Base-by-base conservation (phyloP, 768 basidiomycete genomes). In the Wakefieldia striispora region DNA sequence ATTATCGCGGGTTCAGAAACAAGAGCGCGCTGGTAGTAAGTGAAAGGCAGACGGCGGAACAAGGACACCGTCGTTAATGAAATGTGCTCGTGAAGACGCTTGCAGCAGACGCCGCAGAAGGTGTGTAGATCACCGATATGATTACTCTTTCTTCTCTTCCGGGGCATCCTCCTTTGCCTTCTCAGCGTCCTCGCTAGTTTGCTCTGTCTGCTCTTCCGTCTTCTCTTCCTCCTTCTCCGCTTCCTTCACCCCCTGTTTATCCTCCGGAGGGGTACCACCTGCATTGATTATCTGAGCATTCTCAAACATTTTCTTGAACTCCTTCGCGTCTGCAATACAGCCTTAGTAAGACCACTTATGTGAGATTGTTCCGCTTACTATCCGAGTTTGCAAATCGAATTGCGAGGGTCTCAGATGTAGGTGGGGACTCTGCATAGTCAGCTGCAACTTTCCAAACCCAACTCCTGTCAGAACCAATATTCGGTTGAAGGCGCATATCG, bases 401-500 rank as follows among this genome's bases (percentile, higher is more conserved):
- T 43, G 97, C 97, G 53, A 99, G 84, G 21, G 97, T 99, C 74
- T 98, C 97, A 19, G 94, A 69, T 39, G 91, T 88, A 20, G 95
- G 83, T 40, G 90, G 92, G 45, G 79, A 76, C 68, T 99, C 97
- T 45, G 95, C 83, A 67, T 90, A 95, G 70, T 99, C 97, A 23
- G 95, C 95, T 45, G 84, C 80, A 45, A 95, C 94, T 70, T 97
- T 95, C 88, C 91, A 98, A 29, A 99, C 95, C 97, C 97, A 98
- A 62, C 93, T 95, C 72, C 97, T 82, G 76, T 99, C 97, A 43
- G 95, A 98, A 44, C 95, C 95, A 62, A 98, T 91, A 73, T 98
- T 98, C 63, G 95, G 91, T 66, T 95, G 92, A 58, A 99, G 85
- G 60, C 75, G 83, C 92, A 98, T 98, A 57, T 97, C 94, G 36